These are phyloP conservation scores for Spergularia bocconei DNA, from an alignment of 148 eudicot genomes.

Conservation along the genomic window DNA sequence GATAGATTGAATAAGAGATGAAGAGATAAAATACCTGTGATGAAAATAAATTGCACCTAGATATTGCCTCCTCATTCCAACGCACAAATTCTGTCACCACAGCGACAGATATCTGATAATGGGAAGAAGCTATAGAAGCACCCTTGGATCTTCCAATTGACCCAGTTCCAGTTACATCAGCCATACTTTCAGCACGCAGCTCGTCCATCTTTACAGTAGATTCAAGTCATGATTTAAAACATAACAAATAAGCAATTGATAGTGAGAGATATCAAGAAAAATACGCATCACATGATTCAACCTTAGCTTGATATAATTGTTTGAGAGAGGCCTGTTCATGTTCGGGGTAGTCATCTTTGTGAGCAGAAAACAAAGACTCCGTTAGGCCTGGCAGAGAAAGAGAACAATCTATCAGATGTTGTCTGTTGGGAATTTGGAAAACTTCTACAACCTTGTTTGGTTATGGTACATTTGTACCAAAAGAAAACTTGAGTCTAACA, in stretches of 20 bases:
- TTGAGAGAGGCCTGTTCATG: slow-evolving; percentile 88
- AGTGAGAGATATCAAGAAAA: not conserved
- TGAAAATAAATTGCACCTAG: slow-evolving; percentile 84
- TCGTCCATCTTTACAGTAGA: slow-evolving; percentile 71
- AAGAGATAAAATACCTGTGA: slow-evolving; percentile 51
- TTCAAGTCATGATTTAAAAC: slow-evolving; percentile 9
- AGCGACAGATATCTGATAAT: slow-evolving; percentile 90
- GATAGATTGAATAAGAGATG: not conserved
- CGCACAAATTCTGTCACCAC: slow-evolving; percentile 98
- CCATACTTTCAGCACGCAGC: slow-evolving; percentile 75
- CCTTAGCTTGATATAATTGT: slow-evolving; percentile 90
- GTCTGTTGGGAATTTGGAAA: not conserved
- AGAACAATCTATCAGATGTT: slow-evolving; percentile 10
- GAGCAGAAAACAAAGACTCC: slow-evolving; percentile 83
- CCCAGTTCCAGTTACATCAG: slow-evolving; percentile 62
- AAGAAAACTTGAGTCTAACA: not conserved
- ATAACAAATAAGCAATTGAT: not conserved
- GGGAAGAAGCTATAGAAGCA: slow-evolving; percentile 70
- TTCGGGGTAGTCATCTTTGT: slow-evolving; percentile 93
- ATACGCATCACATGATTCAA: slow-evolving; percentile 21
- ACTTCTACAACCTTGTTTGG: not conserved
- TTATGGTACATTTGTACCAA: not conserved
- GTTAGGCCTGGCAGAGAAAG: slow-evolving; percentile 64
- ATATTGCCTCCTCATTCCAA: slow-evolving; percentile 98
- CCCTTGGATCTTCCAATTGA: slow-evolving; percentile 95